Conservation (phyloP, 441 rosid species). For the Erysimum pusillum region DNA sequence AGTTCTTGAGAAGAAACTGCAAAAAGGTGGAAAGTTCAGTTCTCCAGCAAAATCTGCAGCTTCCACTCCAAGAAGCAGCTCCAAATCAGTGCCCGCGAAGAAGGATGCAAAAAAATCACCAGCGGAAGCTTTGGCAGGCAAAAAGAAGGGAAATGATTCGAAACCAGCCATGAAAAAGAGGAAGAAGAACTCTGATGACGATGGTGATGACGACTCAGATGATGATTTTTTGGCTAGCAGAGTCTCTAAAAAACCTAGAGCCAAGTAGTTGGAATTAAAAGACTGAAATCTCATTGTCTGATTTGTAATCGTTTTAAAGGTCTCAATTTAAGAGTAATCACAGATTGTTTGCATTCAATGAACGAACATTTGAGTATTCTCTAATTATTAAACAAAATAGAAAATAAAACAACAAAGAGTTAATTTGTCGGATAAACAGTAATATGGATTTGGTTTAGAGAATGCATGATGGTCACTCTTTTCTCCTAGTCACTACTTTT, state of each 20-base stretch:
- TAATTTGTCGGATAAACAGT: no score
- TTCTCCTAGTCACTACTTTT: neutral
- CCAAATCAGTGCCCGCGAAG: constrained; percentile 52
- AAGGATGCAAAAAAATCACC: constrained; percentile 44
- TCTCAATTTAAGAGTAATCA: constrained; percentile 15
- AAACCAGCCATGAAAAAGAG: constrained; percentile 60
- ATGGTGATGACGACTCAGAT: constrained; percentile 66
- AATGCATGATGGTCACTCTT: neutral
- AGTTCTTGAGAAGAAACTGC: constrained; percentile 72
- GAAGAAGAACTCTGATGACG: constrained; percentile 59
- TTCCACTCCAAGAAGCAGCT: constrained; percentile 50
- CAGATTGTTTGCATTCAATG: neutral
- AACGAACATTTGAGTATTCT: neutral
- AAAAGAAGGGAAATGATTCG: constrained; percentile 54
- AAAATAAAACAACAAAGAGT: neutral
- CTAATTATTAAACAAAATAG: neutral
- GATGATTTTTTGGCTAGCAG: constrained; percentile 45
- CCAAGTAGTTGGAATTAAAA: constrained; percentile 39
- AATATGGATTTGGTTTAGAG: neutral
- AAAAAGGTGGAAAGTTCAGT: constrained; percentile 57
- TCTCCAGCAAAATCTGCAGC: constrained; percentile 66
- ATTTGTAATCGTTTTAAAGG: constrained; percentile 25
- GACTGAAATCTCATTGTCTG: neutral
- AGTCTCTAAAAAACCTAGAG: constrained; percentile 40
- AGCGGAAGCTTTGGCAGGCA: constrained; percentile 49